Percentiles rank a stretch among this genome's conserved stretches.
These are phyloP conservation scores for Fusarium brevicatenulatum DNA, from an alignment of 2,329 filamentous ascomycete species.

Conservation along the genomic window DNA sequence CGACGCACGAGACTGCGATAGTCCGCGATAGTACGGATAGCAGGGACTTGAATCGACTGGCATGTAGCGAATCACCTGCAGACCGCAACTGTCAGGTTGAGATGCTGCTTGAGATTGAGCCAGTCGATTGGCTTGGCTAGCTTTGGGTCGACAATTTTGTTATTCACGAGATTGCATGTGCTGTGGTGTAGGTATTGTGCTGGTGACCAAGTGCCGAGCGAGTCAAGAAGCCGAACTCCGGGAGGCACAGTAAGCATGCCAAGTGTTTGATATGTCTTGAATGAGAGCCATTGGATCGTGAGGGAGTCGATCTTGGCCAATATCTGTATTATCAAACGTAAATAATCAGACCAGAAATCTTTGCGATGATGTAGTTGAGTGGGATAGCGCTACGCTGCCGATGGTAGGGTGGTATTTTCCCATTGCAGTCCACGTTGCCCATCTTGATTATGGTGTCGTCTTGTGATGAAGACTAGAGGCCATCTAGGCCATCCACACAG, in stretches of 20 bases:
- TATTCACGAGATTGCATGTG: not conserved
- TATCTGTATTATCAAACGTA: slow-evolving; percentile 21
- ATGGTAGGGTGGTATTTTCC: slow-evolving; percentile 25
- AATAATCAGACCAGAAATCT: not conserved
- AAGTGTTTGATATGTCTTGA: slow-evolving; percentile 1
- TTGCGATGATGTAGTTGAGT: slow-evolving; percentile 27
- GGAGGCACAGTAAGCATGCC: slow-evolving; percentile 8
- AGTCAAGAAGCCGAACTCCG: slow-evolving; percentile 31
- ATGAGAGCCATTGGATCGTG: slow-evolving; percentile 1
- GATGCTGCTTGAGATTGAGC: slow-evolving; percentile 22
- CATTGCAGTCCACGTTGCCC: slow-evolving; percentile 29
- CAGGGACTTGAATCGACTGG: slow-evolving; percentile 8
- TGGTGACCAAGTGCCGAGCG: slow-evolving; percentile 33
- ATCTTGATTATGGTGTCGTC: slow-evolving; percentile 21
- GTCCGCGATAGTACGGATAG: not conserved
- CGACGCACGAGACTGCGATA: slow-evolving; percentile 37
- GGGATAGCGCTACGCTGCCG: slow-evolving; percentile 19
- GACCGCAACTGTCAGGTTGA: slow-evolving; percentile 26
- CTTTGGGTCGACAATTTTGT: not conserved
- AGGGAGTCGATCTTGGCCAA: slow-evolving; percentile 3
- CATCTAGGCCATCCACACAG: slow-evolving; percentile 40
- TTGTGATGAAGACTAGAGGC: slow-evolving; percentile 29
- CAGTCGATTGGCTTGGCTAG: slow-evolving; percentile 9
- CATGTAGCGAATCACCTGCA: slow-evolving; percentile 38
- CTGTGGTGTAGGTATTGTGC: not conserved